These are phyloP conservation scores for Senna tora DNA, from an alignment of 306 rosid species.

Conservation along the genomic window DNA sequence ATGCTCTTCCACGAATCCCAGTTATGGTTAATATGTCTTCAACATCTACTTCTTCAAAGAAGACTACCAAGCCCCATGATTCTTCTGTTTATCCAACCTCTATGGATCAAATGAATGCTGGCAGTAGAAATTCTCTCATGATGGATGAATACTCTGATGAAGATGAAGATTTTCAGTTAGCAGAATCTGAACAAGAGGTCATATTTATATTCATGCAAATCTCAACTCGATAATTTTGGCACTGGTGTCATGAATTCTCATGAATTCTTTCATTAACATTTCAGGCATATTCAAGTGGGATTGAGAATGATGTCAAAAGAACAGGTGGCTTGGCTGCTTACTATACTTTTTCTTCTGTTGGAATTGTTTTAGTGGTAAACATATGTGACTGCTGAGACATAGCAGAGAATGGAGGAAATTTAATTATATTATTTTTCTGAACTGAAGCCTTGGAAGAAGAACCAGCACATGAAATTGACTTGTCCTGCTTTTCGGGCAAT, in stretches of 20 bases:
- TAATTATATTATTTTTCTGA: conserved; percentile 43
- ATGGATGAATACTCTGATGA: conserved; percentile 96
- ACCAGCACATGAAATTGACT: conserved; percentile 70
- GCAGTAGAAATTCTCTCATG: conserved; percentile 74
- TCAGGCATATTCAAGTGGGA: conserved; percentile 68
- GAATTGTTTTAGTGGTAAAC: conserved; percentile 2
- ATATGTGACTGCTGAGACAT: conserved; percentile 14
- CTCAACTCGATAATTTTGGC: conserved; percentile 8
- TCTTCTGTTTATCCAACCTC: conserved; percentile 54
- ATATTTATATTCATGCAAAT: conserved; percentile 27
- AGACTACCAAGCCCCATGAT: conserved; percentile 64
- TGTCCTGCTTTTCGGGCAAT: conserved; percentile 88
- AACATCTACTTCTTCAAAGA: conserved; percentile 74
- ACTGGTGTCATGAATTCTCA: conserved; percentile 31
- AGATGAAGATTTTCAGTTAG: conserved; percentile 92
- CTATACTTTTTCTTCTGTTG: conserved; percentile 7
- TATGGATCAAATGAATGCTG: conserved; percentile 69
- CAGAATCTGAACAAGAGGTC: conserved; percentile 90
- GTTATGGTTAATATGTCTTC: conserved; percentile 99
- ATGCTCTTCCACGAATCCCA: conserved; percentile 90
- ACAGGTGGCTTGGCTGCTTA: conserved; percentile 58
- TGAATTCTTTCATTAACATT: conserved; percentile 23
- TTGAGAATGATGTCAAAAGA: conserved; percentile 61
- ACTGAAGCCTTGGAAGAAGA: conserved; percentile 80
- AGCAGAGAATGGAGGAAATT: conserved; percentile 26